phyloP scores from a whole-genome alignment of 208 protist genomes.

The Leishmania arabica region DNA sequence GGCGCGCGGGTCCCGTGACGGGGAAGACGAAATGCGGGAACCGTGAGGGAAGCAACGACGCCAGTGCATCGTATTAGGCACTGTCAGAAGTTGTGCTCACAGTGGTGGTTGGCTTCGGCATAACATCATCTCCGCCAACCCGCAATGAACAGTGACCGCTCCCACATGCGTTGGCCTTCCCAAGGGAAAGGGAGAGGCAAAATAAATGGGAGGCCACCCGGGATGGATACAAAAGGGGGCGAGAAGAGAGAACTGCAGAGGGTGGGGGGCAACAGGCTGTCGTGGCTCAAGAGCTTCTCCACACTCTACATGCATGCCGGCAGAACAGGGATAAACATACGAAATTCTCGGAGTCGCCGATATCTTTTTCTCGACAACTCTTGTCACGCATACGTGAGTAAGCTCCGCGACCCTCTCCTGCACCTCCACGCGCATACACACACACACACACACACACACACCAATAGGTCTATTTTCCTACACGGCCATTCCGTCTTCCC shows the following conservation, averaged over 20 bases:
- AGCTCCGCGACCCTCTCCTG: not conserved
- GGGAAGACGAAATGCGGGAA: not conserved
- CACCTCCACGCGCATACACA: not conserved
- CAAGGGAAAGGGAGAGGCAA: not conserved
- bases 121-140: not conserved
- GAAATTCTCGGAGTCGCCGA: not conserved
- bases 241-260: not conserved
- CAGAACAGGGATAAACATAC: not conserved
- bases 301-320: not conserved
- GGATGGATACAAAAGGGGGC: not conserved
- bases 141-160: not conserved
- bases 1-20: not conserved
- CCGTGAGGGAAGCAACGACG: not conserved
- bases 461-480: not conserved
- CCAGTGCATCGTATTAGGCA: not conserved
- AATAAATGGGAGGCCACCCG: not conserved
- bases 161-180: not conserved
- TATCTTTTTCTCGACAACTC: not conserved
- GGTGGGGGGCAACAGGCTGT: not conserved
- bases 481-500: not conserved
- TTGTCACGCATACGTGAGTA: not conserved
- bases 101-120: not conserved
- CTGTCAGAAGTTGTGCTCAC: not conserved
- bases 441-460: not conserved
- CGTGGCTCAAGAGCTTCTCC: not conserved